Percentiles rank a stretch among this genome's conserved stretches.
Evolutionary conservation across 2,329 filamentous ascomycete genomes (phyloP).

Genomic region (Rhynchosporium graminicola): DNA sequence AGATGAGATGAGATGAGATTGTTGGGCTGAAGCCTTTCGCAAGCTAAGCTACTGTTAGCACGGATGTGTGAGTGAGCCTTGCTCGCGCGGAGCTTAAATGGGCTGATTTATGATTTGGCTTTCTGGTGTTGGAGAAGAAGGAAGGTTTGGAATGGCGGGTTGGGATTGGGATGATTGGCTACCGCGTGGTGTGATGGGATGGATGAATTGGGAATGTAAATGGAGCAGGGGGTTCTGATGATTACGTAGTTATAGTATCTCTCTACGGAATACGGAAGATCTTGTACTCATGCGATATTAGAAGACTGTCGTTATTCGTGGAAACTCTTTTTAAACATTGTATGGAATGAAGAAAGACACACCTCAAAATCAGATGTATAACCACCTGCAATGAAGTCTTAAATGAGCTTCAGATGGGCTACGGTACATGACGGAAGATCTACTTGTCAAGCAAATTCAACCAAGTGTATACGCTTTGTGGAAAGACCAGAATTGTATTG

Average conservation of each 20-base stretch:
- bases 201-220: not conserved
- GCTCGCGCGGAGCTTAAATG: constrained; percentile 8
- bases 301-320: not conserved
- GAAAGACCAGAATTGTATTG: no score
- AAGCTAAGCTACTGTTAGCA: not conserved
- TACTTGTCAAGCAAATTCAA: not conserved
- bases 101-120: constrained; percentile 3
- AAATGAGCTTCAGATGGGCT: not conserved
- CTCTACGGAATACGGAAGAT: not conserved
- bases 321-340: not conserved
- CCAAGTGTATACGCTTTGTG: no score
- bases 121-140: not conserved
- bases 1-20: constrained; percentile 1
- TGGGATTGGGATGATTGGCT: not conserved
- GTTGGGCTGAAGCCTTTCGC: not conserved
- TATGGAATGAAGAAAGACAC: not conserved
- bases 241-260: not conserved
- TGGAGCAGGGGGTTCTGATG: no score
- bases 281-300: not conserved
- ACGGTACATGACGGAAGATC: not conserved
- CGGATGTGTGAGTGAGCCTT: constrained; percentile 7
- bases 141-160: constrained; percentile 1
- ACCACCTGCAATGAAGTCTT: no score
- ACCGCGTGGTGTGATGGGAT: not conserved
- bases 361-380: not conserved